Base-by-base conservation (phyloP, 1,284 basidiomycete species). In the Tausonia pullulans region DNA sequence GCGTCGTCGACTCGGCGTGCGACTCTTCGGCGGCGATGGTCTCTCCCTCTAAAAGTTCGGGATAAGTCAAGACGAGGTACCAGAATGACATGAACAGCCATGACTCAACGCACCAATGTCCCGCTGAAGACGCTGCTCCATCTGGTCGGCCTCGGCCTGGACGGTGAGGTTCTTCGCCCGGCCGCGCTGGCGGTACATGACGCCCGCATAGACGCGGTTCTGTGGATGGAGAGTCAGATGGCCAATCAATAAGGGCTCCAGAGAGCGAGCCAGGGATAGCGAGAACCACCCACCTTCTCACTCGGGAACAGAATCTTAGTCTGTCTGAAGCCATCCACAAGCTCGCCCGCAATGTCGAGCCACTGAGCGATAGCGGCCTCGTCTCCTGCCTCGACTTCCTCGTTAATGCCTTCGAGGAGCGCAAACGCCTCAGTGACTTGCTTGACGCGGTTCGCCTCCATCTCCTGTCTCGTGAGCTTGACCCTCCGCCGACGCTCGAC, bases 301-400 rank as follows among this genome's bases (percentile, higher is more conserved):
- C 86, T 85, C 68, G 86, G 81, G 72, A 95, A 97, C 68, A 97
- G 74, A 67, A 84, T 84, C 69, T 86, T 82, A 9, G 91, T 93
- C 76, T 90, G 84, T 58, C 93, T 81, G 77, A 93, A 97, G 71
- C 84, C 86, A 69, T 96, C 91, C 13, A 96, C 81, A 59, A 98
- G 79, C 66, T 84, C 87, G 69, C 89, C 87, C 0, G 92, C 90
- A 70, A 90, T 84, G 43, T 87, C 74, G 67, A 96, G 78, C 87
- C 93, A 98, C 56, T 79, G 74, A 48, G 76, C 74, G 55, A 78
- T 70, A 7, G 79, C 77, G 9, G 72, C 73, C 6, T 70, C 70
- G 8, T 79, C 74, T 8, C 76, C 76, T 2, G 67, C 64, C 16
- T 72, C 72, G 40, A 77, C 72, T 2, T 68, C 70, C 8, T 67